Evolutionary conservation across 805 yeast genomes (phyloP).

Genomic region (Sungouiozyma intestinalis): DNA sequence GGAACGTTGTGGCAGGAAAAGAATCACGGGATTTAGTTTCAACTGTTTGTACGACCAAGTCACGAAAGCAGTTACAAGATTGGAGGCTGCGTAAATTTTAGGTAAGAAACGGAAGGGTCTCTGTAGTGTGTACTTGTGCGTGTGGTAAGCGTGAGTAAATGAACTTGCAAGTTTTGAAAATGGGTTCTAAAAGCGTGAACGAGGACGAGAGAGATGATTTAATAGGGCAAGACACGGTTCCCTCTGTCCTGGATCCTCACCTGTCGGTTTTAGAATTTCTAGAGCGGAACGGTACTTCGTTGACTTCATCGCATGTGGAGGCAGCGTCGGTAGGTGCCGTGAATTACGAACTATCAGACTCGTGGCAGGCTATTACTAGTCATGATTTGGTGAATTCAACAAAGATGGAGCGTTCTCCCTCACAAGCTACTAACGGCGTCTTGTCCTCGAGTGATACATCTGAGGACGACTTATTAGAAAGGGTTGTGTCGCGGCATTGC

Average conservation of each 20-base stretch:
- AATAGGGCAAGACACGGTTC: too few relatives aligned
- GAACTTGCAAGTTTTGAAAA: neutral
- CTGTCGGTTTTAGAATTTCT: slow-evolving; percentile 21
- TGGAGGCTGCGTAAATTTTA: neutral
- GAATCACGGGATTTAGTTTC: too few relatives aligned
- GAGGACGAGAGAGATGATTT: too few relatives aligned
- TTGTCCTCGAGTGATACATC: slow-evolving; percentile 25
- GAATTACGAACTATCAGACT: slow-evolving; percentile 14
- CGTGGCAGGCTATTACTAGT: slow-evolving; percentile 24
- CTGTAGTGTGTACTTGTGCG: neutral
- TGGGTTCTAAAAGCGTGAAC: neutral
- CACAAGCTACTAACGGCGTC: slow-evolving; percentile 12
- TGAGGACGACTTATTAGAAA: slow-evolving; percentile 18
- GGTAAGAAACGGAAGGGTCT: too few relatives aligned
- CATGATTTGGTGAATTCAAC: slow-evolving; percentile 5
- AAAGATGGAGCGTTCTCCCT: slow-evolving; percentile 11
- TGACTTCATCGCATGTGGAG: neutral
- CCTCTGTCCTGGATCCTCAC: slow-evolving; percentile 24
- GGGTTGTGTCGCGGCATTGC: neutral
- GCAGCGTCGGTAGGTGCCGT: neutral
- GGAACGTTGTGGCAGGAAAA: too few relatives aligned
- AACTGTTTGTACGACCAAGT: too few relatives aligned
- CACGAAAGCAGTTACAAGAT: too few relatives aligned
- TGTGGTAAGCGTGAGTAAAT: neutral
- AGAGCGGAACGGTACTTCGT: slow-evolving; percentile 4